Percentiles rank a stretch among this genome's conserved stretches.
Conservation (phyloP, 2,329 filamentous ascomycete species). For the Phialemonium atrogriseum region DNA sequence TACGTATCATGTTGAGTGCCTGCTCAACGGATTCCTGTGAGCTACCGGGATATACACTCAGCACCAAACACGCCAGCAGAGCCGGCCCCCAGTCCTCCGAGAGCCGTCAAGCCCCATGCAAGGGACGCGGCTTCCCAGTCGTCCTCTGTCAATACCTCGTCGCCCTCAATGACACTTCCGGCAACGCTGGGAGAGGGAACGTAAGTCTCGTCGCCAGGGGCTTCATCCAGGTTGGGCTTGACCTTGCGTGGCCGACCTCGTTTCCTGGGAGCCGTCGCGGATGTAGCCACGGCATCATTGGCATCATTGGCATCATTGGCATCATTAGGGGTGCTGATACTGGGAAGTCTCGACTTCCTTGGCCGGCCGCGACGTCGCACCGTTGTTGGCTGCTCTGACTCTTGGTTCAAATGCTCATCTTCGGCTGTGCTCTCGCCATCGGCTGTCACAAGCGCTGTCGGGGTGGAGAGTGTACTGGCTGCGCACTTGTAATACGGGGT, state of each 20-base stretch:
- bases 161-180: conserved; percentile 26
- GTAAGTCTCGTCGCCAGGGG: conserved; percentile 25
- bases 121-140: conserved; percentile 40
- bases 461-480: too few relatives aligned
- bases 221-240: conserved; percentile 14
- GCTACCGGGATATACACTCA: conserved; percentile 31
- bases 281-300: conserved; percentile 5
- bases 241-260: conserved; percentile 18
- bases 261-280: conserved; percentile 9
- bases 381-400: conserved; percentile 7
- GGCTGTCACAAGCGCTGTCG: conserved; percentile 1
- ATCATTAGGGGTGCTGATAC: conserved; percentile 8
- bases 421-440: not conserved
- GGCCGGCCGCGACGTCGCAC: conserved; percentile 13
- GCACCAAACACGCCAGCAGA: conserved; percentile 37
- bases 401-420: conserved; percentile 1
- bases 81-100: conserved; percentile 35
- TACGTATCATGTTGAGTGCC: too few relatives aligned
- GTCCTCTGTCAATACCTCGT: conserved; percentile 29
- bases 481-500: conserved; percentile 20
- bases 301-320: conserved; percentile 2
- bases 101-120: conserved; percentile 34
- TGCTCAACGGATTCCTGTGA: too few relatives aligned
- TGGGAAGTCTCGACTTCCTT: conserved; percentile 12
- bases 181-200: conserved; percentile 25